Conservation (phyloP, 257 asterid genomes). For the Asclepias syriaca region DNA sequence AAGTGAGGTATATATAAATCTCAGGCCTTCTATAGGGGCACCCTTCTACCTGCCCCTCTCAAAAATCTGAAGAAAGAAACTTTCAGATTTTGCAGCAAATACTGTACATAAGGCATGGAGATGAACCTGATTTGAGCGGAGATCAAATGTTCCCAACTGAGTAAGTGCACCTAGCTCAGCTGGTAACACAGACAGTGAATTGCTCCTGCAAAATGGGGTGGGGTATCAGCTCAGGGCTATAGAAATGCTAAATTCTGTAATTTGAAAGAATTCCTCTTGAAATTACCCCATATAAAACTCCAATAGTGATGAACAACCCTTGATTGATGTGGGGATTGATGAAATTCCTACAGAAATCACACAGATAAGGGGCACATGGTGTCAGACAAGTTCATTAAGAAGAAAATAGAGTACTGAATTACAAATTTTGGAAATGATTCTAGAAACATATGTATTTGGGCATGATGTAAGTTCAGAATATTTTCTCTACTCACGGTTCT, state of each 20-base stretch:
- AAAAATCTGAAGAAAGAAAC: not conserved
- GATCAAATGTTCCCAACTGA: conserved; percentile 83
- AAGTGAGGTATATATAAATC: not conserved
- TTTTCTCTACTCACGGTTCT: conserved; percentile 64
- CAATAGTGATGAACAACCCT: conserved; percentile 70
- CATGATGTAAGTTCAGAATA: conserved; percentile 6
- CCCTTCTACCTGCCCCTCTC: not conserved
- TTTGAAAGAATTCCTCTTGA: not conserved
- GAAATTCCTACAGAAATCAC: conserved; percentile 63
- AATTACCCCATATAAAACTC: conserved; percentile 88
- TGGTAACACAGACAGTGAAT: conserved; percentile 67
- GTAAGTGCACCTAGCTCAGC: conserved; percentile 71
- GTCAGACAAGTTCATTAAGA: conserved; percentile 6
- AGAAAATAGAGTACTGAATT: conserved; percentile 1
- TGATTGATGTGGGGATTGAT: conserved; percentile 78
- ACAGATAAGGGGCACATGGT: conserved; percentile 10
- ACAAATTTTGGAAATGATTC: conserved; percentile 3
- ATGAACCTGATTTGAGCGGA: conserved; percentile 90
- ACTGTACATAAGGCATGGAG: conserved; percentile 10
- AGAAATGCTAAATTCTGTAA: not conserved
- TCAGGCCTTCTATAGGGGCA: not conserved
- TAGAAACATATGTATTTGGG: not conserved
- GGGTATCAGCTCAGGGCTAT: conserved; percentile 7
- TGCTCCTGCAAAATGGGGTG: conserved; percentile 43
- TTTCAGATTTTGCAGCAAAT: not conserved